Base-by-base conservation (phyloP, 2,329 filamentous ascomycete genomes). In the Bipolaris zeicola region DNA sequence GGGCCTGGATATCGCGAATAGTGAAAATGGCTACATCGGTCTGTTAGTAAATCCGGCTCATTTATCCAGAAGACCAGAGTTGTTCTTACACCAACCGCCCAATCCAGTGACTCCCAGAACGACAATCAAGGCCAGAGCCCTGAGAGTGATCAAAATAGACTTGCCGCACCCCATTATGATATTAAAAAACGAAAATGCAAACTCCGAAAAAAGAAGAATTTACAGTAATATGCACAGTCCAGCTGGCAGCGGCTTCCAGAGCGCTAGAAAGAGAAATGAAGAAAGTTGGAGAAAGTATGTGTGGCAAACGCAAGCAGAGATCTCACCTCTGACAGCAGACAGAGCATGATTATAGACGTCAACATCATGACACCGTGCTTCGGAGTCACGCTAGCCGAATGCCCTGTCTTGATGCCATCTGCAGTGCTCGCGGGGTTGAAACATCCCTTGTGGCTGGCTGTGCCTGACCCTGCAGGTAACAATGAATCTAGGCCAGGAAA, bases 221-320 rank as follows among this genome's bases (percentile, higher is more conserved):
- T 38, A 34, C 26, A 45, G n/a, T 10, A 46, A 31, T 41, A 57
- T 52, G 59, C 59, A 50, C 65, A 68, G 64, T 50, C 67, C 65
- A 64, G 67, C 67, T 67, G 64, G 55, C 57, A 67, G 67, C 65
- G 52, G 63, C 65, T 69, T 61, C 20, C 63, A 66, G 64, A 68
- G 67, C 63, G 65, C 67, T 66, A 50, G 38, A 57, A 61, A 33
- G 10, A 38, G 53, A 64, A 59, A 50, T 38, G 44, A 50, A 43
- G 43, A 24, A 49, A 51, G 34, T 46, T 53, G 50, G 41, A 57
- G 57, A 37, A 52, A 62, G 51, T 55, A 50, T 41, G 42, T 11
- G 6, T 31, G 8, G 26, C n/a, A 45, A 7, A 34, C 49, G 50
- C 42, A 28, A 50, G 52, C 41, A 46, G 46, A 55, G 10, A 20